Evolutionary conservation across 2,329 filamentous ascomycete species (phyloP).

Genomic region (Blastomyces percursus): DNA sequence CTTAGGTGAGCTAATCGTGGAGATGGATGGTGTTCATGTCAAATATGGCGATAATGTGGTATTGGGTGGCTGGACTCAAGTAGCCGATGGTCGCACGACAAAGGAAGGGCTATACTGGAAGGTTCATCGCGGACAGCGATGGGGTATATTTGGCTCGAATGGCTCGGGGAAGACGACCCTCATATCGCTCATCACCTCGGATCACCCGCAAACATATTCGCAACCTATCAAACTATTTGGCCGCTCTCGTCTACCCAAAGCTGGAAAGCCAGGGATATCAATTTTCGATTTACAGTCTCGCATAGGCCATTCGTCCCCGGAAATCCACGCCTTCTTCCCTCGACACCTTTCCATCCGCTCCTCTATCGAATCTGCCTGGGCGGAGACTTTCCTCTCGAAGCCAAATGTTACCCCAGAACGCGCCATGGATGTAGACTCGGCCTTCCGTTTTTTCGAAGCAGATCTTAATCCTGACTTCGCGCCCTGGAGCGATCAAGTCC

Average conservation of each 20-base stretch:
- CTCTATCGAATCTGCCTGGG: slow-evolving; percentile 76
- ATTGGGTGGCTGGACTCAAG: slow-evolving; percentile 68
- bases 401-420: slow-evolving; percentile 53
- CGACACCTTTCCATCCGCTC: slow-evolving; percentile 60
- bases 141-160: slow-evolving; percentile 89
- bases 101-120: slow-evolving; percentile 67
- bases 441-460: slow-evolving; percentile 62
- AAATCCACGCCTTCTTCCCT: slow-evolving; percentile 89
- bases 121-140: slow-evolving; percentile 70
- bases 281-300: slow-evolving; percentile 86
- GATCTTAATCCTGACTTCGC: slow-evolving; percentile 55
- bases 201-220: slow-evolving; percentile 90
- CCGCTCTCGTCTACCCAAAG: slow-evolving; percentile 63
- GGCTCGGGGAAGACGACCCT: slow-evolving; percentile 93
- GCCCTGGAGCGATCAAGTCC: background rate
- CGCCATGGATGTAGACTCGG: slow-evolving; percentile 52
- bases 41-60: slow-evolving; percentile 67
- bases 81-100: slow-evolving; percentile 37
- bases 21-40: slow-evolving; percentile 78
- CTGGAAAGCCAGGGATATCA: slow-evolving; percentile 61
- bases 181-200: slow-evolving; percentile 82
- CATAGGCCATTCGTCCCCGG: slow-evolving; percentile 86
- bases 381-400: slow-evolving; percentile 68
- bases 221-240: slow-evolving; percentile 81
- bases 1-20: slow-evolving; percentile 60